Conservation (phyloP, 768 basidiomycete species). For the Hypsizygus marmoreus region DNA sequence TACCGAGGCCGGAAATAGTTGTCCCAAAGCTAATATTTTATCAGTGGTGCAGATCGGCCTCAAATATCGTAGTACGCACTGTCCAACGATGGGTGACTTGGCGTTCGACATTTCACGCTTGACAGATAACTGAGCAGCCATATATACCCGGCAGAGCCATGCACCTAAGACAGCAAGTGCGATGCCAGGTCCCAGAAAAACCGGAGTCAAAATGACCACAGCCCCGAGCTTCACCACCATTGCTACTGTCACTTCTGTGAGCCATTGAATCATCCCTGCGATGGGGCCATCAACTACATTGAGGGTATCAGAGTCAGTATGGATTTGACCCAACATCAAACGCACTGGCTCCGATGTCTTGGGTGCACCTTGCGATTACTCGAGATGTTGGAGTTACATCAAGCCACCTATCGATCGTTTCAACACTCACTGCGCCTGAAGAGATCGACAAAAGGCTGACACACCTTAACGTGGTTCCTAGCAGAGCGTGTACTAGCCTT, state of each 20-base stretch:
- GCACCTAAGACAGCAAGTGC: too few relatives aligned
- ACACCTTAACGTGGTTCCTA: conserved; percentile 61
- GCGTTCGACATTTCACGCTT: conserved; percentile 50
- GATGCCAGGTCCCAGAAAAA: conserved; percentile 41
- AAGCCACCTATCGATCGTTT: conserved; percentile 41
- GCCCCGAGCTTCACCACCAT: conserved; percentile 41
- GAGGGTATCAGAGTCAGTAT: conserved; percentile 17
- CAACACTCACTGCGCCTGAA: too few relatives aligned
- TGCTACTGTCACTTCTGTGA: conserved; percentile 23
- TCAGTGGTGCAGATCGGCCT: too few relatives aligned
- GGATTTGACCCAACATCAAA: neutral
- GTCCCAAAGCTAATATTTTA: too few relatives aligned
- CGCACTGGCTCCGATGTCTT: conserved; percentile 53
- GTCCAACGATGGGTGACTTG: conserved; percentile 28
- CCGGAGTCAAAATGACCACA: too few relatives aligned
- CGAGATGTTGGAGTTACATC: conserved; percentile 48
- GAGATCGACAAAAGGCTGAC: conserved; percentile 3
- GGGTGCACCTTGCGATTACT: conserved; percentile 64
- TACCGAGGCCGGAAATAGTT: conserved; percentile 57
- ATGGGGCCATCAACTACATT: conserved; percentile 50
- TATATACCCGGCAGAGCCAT: too few relatives aligned
- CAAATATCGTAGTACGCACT: too few relatives aligned
- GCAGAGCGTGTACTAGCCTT: conserved; percentile 49
- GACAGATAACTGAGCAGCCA: conserved; percentile 45
- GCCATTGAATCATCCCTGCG: conserved; percentile 23